Evolutionary conservation across 2,329 filamentous ascomycete genomes (phyloP), one percentile per base, ranked within the genome.

Genomic region (Paecilomyces dactylethromorphus): DNA sequence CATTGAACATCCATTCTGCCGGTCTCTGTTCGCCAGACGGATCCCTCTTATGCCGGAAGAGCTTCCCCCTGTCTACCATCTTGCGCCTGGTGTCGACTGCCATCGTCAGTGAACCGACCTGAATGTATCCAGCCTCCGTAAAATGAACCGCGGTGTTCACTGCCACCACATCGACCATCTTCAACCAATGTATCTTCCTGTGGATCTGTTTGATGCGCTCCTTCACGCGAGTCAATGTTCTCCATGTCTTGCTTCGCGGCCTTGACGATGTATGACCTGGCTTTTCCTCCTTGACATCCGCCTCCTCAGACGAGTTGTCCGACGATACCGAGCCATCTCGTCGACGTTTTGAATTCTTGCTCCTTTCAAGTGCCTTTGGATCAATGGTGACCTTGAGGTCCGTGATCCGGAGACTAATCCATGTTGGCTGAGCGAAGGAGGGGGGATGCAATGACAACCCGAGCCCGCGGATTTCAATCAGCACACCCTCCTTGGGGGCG

Each of bases 401-500:
- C 68, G 86, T 90, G 60, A 99, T 77, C 8, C 94, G 90, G 55
- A 99, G 82, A 72, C 92, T 97, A 67, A 96, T 80, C 92, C 93
- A 97, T 62, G 95, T 97, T 52, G 94, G 94, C 73, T 97, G 92
- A 53, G 93, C 91, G 76, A 99, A 97, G 5, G 94, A 97, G 12
- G 94, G 94, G 3, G 92, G 87, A 76, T 99, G 94, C 63, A 97
- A 76, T 59, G 90, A 89, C 67, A 99, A 81, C 52, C 94, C 92
- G 56, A 99, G 81, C 55, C 92, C 91, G 55, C 94, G 87, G 58
- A 99, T 87, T 74, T 96, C 91, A 74, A 99, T 86, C 68, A 89
- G 89, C 69, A 96, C 80, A 66, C 94, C 94, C 83, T 96, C 91
- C 74, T 84, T 87, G 29, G 91, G 91, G 13, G 90, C 91, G 74